Conservation (phyloP, 305 asterid genomes). For the Fraxinus dipetala region DNA sequence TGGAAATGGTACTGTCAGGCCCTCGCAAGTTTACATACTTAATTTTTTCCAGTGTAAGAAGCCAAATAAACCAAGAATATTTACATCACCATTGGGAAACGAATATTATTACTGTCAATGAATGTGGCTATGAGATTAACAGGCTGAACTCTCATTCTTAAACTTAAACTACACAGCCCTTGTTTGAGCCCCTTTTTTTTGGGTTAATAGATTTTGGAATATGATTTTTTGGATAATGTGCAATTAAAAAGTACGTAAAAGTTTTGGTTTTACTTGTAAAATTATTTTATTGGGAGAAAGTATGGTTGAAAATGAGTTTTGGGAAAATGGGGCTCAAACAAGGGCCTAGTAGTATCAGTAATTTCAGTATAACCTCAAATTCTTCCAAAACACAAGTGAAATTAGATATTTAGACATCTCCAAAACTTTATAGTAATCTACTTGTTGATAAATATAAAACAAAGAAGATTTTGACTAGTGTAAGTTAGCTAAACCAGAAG, state of each 20-base stretch:
- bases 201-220: background rate
- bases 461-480: background rate
- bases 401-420: background rate
- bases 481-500: background rate
- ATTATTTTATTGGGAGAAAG: background rate
- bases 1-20: constrained; percentile 3
- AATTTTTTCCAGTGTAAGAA: background rate
- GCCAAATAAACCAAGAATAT: background rate
- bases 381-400: background rate
- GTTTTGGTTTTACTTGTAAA: background rate
- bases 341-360: background rate
- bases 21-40: background rate
- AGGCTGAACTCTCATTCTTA: background rate
- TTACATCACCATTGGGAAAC: background rate
- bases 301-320: background rate
- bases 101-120: background rate
- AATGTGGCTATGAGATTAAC: background rate
- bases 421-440: background rate
- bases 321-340: background rate
- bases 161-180: background rate
- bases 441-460: background rate
- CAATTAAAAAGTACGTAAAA: background rate
- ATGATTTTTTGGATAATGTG: background rate
- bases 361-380: background rate
- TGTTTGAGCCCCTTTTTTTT: background rate